Evolutionary conservation across 2,329 filamentous ascomycete genomes (phyloP), one percentile per base, ranked within the genome.

Genomic region (Rhynchosporium agropyri): DNA sequence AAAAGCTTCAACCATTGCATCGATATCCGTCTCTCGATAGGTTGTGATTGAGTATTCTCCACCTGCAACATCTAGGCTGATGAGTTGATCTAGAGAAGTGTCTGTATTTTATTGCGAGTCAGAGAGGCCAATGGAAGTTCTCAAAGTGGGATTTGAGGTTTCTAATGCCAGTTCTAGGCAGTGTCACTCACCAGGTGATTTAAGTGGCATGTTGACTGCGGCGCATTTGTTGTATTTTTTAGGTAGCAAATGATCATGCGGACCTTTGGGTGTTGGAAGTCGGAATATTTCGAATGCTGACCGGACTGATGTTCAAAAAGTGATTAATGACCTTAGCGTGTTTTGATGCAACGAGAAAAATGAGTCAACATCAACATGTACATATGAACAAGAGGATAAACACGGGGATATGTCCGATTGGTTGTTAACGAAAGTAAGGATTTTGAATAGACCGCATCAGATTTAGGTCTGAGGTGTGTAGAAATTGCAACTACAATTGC

Each of bases 1-100:
- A 20, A 54, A 54, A 12, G 51, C 51, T 54, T 54, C 51, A 12
- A 42, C 26, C 51, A 54, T 28, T 9, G 36, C 36, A 29, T 54
- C 36, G 36, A 40, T 20, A 40, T 54, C 51, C 20, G n/a, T 29
- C 33, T 54, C 51, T 29, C 51, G 36, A 12, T 54, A 54, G n/a
- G 51, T 42, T 4, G 51, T 54, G 36, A 54, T 38, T 12, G 28
- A 54, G 51, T 54, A 54, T 6, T 54, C 36, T 26, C 36, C 51
- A 29, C 33, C 51, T 42, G 20, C n/a, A 12, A 54, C 36, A 10
- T 54, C 51, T 33, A 54, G 12, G 28, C 15, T 54, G 33, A 54
- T 54, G 20, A 10, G 28, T 6, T 42, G 51, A 10, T 54, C 36
- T 26, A 40, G 28, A 2, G 33, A 54, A 2, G 51, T 42, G n/a